Evolutionary conservation across 164 flowering plant species (phyloP).

Genomic region (Stephania japonica): DNA sequence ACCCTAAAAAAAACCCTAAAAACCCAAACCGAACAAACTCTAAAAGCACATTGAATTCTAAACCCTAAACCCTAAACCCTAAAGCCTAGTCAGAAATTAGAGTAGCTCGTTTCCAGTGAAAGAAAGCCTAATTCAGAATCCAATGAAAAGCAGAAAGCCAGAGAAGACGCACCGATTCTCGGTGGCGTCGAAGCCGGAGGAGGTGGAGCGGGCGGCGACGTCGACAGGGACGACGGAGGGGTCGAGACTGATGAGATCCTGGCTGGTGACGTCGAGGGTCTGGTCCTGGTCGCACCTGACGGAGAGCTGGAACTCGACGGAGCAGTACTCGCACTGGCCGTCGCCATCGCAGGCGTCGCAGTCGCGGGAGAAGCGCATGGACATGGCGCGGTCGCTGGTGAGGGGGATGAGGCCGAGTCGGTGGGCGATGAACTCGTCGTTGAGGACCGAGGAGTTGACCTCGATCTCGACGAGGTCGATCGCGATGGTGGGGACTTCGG

Average conservation of each 20-base stretch:
- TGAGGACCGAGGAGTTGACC: conserved; percentile 87
- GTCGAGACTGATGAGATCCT: conserved; percentile 64
- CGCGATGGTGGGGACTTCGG: conserved; percentile 94
- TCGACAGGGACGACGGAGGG: conserved; percentile 74
- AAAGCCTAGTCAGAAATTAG: neutral
- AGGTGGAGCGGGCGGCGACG: conserved; percentile 32
- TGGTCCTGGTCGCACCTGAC: conserved; percentile 62
- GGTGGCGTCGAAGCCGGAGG: conserved; percentile 32
- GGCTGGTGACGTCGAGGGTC: conserved; percentile 83
- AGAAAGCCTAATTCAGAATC: no score
- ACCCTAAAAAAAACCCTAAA: no score
- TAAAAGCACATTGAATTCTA: neutral
- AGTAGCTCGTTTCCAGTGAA: no score
- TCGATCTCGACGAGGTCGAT: conserved; percentile 97
- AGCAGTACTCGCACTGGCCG: conserved; percentile 94
- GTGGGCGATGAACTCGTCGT: conserved; percentile 96
- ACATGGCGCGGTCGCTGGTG: conserved; percentile 76
- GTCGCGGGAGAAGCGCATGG: conserved; percentile 88
- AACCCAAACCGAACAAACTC: neutral
- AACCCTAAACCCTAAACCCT: neutral
- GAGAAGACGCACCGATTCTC: conserved; percentile 41
- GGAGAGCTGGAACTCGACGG: conserved; percentile 79
- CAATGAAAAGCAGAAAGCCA: neutral
- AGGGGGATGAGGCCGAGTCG: conserved; percentile 95
- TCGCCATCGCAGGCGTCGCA: conserved; percentile 97